Conservation (phyloP, 345 rosid species). For the Eucalyptus pumila region DNA sequence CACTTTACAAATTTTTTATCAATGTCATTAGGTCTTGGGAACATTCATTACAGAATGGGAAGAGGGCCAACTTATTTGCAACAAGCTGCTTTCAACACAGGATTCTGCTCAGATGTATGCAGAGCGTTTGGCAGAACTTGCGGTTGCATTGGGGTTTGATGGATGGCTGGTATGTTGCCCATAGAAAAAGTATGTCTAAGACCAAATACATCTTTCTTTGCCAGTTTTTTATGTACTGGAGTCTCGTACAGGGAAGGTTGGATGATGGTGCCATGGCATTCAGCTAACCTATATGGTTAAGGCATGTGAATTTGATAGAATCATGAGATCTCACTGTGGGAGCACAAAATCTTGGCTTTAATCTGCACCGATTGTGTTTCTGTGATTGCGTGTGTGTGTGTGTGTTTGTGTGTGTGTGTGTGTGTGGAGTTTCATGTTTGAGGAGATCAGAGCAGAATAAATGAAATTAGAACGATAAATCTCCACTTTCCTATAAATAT, state of each 20-base stretch:
- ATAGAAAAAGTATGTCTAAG: background rate
- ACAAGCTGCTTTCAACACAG: slow-evolving; percentile 46
- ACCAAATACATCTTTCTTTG: background rate
- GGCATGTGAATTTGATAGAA: background rate
- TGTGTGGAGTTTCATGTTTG: background rate
- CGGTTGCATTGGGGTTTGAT: slow-evolving; percentile 58
- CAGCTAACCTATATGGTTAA: background rate
- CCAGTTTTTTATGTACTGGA: background rate
- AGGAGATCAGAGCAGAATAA: background rate
- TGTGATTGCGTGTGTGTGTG: background rate
- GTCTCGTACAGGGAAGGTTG: background rate
- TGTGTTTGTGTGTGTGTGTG: background rate
- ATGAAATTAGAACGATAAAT: background rate
- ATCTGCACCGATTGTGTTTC: background rate
- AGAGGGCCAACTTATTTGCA: slow-evolving; percentile 48
- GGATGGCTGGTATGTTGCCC: slow-evolving; percentile 71
- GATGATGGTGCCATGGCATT: background rate
- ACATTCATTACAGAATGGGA: slow-evolving; percentile 85
- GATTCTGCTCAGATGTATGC: slow-evolving; percentile 68
- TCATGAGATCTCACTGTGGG: background rate
- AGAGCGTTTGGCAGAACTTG: slow-evolving; percentile 60
- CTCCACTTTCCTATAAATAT: background rate
- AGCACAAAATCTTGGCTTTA: background rate
- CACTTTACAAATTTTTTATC: background rate
- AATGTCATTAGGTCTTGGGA: slow-evolving; percentile 49